These are phyloP conservation scores for Sporisorium sorghi DNA, from an alignment of 1,284 basidiomycete species.

Conservation along the genomic window DNA sequence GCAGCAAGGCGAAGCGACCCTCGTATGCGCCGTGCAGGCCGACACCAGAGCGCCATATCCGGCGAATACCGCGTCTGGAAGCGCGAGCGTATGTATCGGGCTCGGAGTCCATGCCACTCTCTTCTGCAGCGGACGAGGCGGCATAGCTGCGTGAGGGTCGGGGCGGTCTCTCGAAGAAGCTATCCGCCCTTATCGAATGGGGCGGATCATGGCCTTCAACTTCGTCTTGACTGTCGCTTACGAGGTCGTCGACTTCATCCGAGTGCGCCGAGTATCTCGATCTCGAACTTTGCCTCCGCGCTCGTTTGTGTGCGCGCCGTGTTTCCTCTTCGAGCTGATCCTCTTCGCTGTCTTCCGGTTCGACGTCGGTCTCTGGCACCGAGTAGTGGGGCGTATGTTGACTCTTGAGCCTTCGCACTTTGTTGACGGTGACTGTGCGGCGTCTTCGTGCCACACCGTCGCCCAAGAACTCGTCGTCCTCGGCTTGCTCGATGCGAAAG, in stretches of 20 bases:
- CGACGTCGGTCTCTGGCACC: conserved; percentile 41
- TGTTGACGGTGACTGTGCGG: conserved; percentile 19
- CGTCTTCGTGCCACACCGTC: conserved; percentile 42
- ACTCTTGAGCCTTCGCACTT: conserved; percentile 39
- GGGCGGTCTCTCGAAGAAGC: conserved; percentile 33
- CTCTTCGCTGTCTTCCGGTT: conserved; percentile 43
- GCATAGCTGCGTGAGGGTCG: conserved; percentile 33
- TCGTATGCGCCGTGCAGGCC: conserved; percentile 42
- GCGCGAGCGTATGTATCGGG: conserved; percentile 24
- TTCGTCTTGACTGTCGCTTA: conserved; percentile 11
- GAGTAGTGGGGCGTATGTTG: conserved; percentile 45
- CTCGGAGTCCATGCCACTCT: conserved; percentile 35
- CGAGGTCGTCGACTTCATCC: conserved; percentile 10
- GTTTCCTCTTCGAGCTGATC: conserved; percentile 20
- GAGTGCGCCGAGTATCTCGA: conserved; percentile 16
- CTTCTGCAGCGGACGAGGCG: conserved; percentile 30
- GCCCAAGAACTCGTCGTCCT: conserved; percentile 48
- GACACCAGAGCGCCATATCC: conserved; percentile 40
- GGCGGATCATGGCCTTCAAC: conserved; percentile 6
- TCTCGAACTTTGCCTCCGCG: conserved; percentile 15
- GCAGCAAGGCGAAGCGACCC: conserved; percentile 46
- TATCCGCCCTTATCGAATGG: conserved; percentile 35
- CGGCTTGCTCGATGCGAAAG: conserved; percentile 47
- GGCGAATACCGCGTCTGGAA: conserved; percentile 27
- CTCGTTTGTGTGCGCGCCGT: conserved; percentile 17